A percentile compares a stretch with the other conserved stretches of the same genome.
Conservation (phyloP, 108 stramenopile species). For the Cyclostephanos invisitatus region DNA sequence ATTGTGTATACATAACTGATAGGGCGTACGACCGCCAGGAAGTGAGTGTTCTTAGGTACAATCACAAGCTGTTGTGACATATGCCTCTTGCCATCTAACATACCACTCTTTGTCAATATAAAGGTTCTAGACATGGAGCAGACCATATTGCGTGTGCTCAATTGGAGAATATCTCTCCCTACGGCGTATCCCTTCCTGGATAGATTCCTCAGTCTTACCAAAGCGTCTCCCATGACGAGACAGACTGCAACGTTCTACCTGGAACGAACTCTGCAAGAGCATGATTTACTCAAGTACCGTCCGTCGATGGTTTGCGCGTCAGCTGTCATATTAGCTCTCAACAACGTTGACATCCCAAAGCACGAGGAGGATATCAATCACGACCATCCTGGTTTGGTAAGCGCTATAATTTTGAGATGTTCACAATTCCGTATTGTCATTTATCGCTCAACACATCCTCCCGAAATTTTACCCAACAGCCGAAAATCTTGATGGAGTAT, state of each 20-base stretch:
- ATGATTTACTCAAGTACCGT: conserved; percentile 78
- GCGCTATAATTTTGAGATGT: neutral
- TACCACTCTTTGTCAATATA: no score
- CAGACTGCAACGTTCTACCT: conserved; percentile 87
- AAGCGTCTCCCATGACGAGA: conserved; percentile 54
- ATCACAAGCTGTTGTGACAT: no score
- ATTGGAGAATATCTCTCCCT: conserved; percentile 91
- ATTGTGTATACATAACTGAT: conserved; percentile 98
- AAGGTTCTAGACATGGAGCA: conserved; percentile 94
- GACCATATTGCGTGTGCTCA: conserved; percentile 78
- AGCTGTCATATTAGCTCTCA: conserved; percentile 86
- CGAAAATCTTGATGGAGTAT: conserved; percentile 62
- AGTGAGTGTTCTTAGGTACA: neutral
- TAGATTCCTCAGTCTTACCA: conserved; percentile 70
- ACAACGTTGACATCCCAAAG: conserved; percentile 43
- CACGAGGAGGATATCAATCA: conserved; percentile 26
- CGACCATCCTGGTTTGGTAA: conserved; percentile 44
- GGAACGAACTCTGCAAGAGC: conserved; percentile 96
- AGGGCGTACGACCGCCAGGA: conserved; percentile 83
- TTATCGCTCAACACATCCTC: conserved; percentile 13
- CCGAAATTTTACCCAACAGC: conserved; percentile 27
- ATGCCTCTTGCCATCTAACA: no score
- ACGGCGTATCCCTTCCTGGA: conserved; percentile 92
- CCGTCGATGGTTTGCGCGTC: conserved; percentile 89
- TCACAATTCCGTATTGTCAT: neutral